Conservation (phyloP, 345 rosid genomes). For the Jatropha curcas region DNA sequence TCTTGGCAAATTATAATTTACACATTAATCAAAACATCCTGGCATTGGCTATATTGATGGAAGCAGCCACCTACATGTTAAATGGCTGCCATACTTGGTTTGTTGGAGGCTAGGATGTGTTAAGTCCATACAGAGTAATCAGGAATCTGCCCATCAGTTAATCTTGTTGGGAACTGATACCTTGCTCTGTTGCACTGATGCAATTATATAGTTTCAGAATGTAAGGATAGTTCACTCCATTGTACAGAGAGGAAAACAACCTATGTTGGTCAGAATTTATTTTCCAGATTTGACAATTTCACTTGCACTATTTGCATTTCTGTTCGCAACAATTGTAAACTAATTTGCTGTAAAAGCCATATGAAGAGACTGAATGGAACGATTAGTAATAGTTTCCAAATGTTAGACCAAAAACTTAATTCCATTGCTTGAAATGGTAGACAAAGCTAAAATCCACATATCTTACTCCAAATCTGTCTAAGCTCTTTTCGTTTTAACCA, state of each 20-base stretch:
- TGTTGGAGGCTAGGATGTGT: background rate
- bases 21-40: background rate
- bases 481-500: background rate
- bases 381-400: background rate
- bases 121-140: background rate
- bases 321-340: background rate
- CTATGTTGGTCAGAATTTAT: background rate
- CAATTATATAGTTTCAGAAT: background rate
- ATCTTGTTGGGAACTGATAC: background rate
- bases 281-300: background rate
- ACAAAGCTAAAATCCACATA: background rate
- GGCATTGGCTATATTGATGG: slow-evolving; percentile 3
- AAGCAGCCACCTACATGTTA: background rate
- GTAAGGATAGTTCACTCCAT: background rate
- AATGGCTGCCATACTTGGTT: background rate
- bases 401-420: too few relatives aligned
- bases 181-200: background rate
- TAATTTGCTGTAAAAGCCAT: background rate
- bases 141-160: too few relatives aligned
- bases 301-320: background rate
- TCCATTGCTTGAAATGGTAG: background rate
- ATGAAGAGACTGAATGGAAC: background rate
- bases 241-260: background rate
- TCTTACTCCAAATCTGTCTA: background rate
- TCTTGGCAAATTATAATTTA: background rate